Conservation (phyloP, 495 filamentous ascomycete genomes). For the Neurospora discreta region DNA sequence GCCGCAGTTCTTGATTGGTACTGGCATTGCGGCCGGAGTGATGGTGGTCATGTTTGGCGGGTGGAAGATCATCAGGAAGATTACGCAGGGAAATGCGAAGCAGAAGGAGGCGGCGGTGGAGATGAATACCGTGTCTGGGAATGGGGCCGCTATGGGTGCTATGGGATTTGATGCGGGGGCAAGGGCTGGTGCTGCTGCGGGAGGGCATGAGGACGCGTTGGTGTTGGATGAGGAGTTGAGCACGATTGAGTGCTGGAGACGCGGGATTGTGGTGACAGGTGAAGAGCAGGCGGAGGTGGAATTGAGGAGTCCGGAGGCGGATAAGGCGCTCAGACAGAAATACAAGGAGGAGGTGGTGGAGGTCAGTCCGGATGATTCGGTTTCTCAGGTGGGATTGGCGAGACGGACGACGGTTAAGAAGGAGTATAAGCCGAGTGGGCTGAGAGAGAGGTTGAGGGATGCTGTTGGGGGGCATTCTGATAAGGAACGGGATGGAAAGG, state of each 20-base stretch:
- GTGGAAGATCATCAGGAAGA: constrained; percentile 90
- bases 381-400: constrained; percentile 12
- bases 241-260: constrained; percentile 69
- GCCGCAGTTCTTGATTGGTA: constrained; percentile 89
- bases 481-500: constrained; percentile 8
- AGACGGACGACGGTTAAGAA: constrained; percentile 10
- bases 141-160: background rate
- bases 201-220: constrained; percentile 31
- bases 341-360: constrained; percentile 11
- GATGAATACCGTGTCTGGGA: constrained; percentile 23
- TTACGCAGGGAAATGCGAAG: constrained; percentile 35
- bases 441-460: constrained; percentile 1
- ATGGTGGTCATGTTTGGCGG: constrained; percentile 92
- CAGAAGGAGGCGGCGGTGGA: constrained; percentile 44
- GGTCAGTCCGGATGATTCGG: constrained; percentile 19
- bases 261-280: constrained; percentile 50
- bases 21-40: constrained; percentile 76
- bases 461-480: background rate
- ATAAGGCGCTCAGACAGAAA: constrained; percentile 39
- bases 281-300: constrained; percentile 77
- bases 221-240: constrained; percentile 44
- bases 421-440: constrained; percentile 18
- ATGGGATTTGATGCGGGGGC: background rate
- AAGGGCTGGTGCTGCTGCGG: background rate
- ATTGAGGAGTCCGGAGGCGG: constrained; percentile 71